A percentile compares a stretch with the other conserved stretches of the same genome.
Conservation (phyloP, 306 rosid genomes). For the Gillenia trifoliata region DNA sequence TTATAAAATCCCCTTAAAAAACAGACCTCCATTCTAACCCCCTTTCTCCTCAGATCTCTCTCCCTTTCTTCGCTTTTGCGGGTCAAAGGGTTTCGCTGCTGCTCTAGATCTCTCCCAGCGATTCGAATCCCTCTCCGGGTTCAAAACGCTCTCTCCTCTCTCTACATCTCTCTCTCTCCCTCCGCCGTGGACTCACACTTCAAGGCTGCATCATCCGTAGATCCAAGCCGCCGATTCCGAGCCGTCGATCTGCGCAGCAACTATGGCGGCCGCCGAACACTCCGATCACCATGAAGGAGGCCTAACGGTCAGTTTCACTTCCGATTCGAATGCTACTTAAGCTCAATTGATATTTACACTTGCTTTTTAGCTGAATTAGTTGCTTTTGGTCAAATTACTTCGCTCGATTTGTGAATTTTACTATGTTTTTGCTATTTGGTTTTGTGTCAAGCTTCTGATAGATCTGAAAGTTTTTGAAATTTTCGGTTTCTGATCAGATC, state of each 20-base stretch:
- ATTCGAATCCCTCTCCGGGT: constrained; percentile 40
- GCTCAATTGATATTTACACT: constrained; percentile 28
- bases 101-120: constrained; percentile 65
- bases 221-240: constrained; percentile 32
- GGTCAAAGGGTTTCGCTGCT: constrained; percentile 38
- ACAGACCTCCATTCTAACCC: constrained; percentile 19
- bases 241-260: constrained; percentile 44
- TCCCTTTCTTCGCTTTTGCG: constrained; percentile 19
- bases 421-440: constrained; percentile 18
- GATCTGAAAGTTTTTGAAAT: neutral
- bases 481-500: neutral
- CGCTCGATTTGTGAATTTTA: constrained; percentile 11
- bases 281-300: constrained; percentile 95
- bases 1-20: constrained; percentile 21
- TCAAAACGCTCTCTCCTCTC: constrained; percentile 20
- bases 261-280: constrained; percentile 97
- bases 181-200: neutral
- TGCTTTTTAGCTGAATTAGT: constrained; percentile 3
- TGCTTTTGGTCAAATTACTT: neutral
- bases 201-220: constrained; percentile 31
- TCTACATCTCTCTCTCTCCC: constrained; percentile 16
- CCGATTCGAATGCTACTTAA: constrained; percentile 1
- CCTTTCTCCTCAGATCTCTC: constrained; percentile 33
- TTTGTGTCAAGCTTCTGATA: neutral
- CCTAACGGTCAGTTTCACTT: constrained; percentile 63